Percentiles rank a stretch among this genome's conserved stretches.
phyloP scores from a whole-genome alignment of 257 asterid species.

The Cordia subcordata region DNA sequence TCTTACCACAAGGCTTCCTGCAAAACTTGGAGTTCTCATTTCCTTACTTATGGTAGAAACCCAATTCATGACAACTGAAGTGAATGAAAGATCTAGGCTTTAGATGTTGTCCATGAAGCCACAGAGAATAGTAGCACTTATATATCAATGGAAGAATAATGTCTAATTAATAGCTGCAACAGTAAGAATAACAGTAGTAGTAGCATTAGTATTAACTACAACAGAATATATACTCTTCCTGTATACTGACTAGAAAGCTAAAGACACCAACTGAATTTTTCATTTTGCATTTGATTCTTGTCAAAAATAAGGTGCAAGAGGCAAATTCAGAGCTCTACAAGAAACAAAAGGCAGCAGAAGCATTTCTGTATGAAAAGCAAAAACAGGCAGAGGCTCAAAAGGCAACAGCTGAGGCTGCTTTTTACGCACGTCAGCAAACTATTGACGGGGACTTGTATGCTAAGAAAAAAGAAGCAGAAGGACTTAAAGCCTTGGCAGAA shows the following conservation, averaged over 20 bases:
- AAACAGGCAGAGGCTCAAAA: constrained; percentile 2
- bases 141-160: no score
- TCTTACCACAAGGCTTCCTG: not conserved
- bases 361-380: constrained; percentile 1
- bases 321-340: constrained; percentile 3
- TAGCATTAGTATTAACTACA: no score
- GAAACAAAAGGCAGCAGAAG: constrained; percentile 9
- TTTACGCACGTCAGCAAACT: constrained; percentile 1
- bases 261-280: no score
- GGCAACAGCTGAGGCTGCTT: not conserved
- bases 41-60: not conserved
- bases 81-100: no score
- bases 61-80: not conserved
- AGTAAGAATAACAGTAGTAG: no score
- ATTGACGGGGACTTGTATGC: constrained; percentile 1
- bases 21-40: not conserved
- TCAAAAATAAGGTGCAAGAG: not conserved
- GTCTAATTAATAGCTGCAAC: no score
- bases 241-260: no score
- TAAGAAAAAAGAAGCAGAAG: constrained; percentile 5
- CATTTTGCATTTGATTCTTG: no score
- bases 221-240: no score
- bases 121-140: no score
- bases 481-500: constrained; percentile 3
- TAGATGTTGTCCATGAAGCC: no score